Conservation (phyloP, 352 stramenopile species). For the Globisporangium paroecandrum region DNA sequence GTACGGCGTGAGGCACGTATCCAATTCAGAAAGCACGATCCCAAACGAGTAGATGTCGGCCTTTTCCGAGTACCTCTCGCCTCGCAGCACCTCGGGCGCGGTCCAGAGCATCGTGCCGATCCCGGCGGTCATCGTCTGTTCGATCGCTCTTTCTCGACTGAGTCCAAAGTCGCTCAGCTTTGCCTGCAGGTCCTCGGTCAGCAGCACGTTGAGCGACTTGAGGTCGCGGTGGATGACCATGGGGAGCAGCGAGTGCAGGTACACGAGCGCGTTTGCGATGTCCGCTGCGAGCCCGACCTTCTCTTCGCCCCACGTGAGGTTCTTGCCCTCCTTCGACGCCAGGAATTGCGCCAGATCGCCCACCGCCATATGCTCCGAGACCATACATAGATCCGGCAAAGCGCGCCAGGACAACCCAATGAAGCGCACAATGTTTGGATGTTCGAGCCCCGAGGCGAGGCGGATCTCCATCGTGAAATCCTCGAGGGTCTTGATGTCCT, state of each 20-base stretch:
- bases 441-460: slow-evolving; percentile 41
- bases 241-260: slow-evolving; percentile 47
- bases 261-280: slow-evolving; percentile 48
- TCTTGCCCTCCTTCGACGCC: slow-evolving; percentile 25
- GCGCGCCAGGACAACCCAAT: slow-evolving; percentile 45
- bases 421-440: slow-evolving; percentile 53
- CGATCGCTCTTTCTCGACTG: slow-evolving; percentile 30
- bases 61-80: slow-evolving; percentile 39
- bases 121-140: slow-evolving; percentile 38
- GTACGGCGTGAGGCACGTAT: slow-evolving; percentile 33
- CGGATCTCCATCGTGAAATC: slow-evolving; percentile 47
- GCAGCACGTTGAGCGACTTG: slow-evolving; percentile 46
- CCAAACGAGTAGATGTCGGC: slow-evolving; percentile 37
- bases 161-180: slow-evolving; percentile 55
- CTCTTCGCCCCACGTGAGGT: slow-evolving; percentile 33
- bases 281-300: slow-evolving; percentile 41
- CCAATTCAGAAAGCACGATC: slow-evolving; percentile 30
- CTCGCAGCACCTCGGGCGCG: slow-evolving; percentile 44
- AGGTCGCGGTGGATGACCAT: slow-evolving; percentile 44
- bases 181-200: slow-evolving; percentile 35
- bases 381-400: slow-evolving; percentile 42
- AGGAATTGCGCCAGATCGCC: slow-evolving; percentile 39
- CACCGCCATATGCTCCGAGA: slow-evolving; percentile 37
- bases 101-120: slow-evolving; percentile 45
- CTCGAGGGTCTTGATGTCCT: slow-evolving; percentile 25